Evolutionary conservation across 768 basidiomycete species (phyloP).

Genomic region (Mycena rosella): DNA sequence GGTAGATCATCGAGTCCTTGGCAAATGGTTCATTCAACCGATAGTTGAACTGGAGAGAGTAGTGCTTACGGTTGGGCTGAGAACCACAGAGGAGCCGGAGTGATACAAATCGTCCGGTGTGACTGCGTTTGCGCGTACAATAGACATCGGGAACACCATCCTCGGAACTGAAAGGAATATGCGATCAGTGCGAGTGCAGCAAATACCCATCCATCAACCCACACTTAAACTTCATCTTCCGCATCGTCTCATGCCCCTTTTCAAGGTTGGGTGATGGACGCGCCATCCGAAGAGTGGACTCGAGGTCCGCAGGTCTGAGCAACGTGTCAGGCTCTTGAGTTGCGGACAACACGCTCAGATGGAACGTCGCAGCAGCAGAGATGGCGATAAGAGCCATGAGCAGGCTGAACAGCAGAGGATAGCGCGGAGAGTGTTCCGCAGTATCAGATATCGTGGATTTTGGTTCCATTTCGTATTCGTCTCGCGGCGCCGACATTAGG

Average conservation of each 20-base stretch:
- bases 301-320: slow-evolving; percentile 8
- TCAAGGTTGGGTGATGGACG: slow-evolving; percentile 27
- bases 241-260: slow-evolving; percentile 24
- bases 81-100: slow-evolving; percentile 27
- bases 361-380: slow-evolving; percentile 23
- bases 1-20: slow-evolving; percentile 42
- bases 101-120: slow-evolving; percentile 18
- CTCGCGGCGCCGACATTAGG: slow-evolving; percentile 7
- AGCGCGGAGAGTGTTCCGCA: not conserved
- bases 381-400: slow-evolving; percentile 25
- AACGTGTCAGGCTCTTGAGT: not conserved
- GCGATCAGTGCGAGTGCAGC: not conserved
- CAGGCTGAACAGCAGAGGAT: slow-evolving; percentile 14
- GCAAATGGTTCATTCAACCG: not conserved
- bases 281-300: slow-evolving; percentile 10
- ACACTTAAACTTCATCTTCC: slow-evolving; percentile 24
- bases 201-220: not conserved
- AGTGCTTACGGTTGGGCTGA: slow-evolving; percentile 25
- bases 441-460: not conserved
- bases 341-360: slow-evolving; percentile 25
- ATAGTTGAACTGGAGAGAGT: not conserved
- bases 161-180: slow-evolving; percentile 14
- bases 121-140: slow-evolving; percentile 30
- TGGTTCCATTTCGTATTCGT: slow-evolving; percentile 13
- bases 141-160: slow-evolving; percentile 31